These are phyloP conservation scores for Clarkia xantiana DNA, from an alignment of 345 rosid genomes.

Conservation along the genomic window DNA sequence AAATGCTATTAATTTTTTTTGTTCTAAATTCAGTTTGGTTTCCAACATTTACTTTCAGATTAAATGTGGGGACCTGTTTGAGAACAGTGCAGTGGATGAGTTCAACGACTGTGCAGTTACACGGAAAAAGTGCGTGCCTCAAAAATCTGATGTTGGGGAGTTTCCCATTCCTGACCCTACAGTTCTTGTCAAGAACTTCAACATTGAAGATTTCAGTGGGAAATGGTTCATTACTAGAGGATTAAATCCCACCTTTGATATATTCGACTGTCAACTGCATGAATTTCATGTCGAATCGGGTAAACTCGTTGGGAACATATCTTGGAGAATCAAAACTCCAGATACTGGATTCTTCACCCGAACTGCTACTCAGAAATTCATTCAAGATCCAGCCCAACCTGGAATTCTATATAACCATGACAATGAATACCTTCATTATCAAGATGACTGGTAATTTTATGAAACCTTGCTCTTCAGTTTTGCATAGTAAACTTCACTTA, in stretches of 20 bases:
- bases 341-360: slow-evolving; percentile 73
- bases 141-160: slow-evolving; percentile 75
- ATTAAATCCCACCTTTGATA: slow-evolving; percentile 78
- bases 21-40: background rate
- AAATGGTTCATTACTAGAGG: slow-evolving; percentile 89
- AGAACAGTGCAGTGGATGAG: slow-evolving; percentile 69
- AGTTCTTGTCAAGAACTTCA: slow-evolving; percentile 56
- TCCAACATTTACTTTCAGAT: slow-evolving; percentile 29
- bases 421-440: slow-evolving; percentile 87
- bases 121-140: slow-evolving; percentile 80
- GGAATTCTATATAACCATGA: slow-evolving; percentile 72
- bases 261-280: slow-evolving; percentile 78
- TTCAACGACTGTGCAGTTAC: slow-evolving; percentile 93
- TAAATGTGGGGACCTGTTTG: slow-evolving; percentile 90
- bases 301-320: slow-evolving; percentile 61
- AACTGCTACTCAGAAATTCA: slow-evolving; percentile 47
- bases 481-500: background rate
- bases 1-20: background rate
- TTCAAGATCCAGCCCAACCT: slow-evolving; percentile 66
- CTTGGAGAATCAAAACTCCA: slow-evolving; percentile 74
- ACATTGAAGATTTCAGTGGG: slow-evolving; percentile 60
- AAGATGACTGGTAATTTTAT: slow-evolving; percentile 76
- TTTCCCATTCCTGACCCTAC: slow-evolving; percentile 77
- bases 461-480: background rate
- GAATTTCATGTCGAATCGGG: slow-evolving; percentile 60